phyloP scores from a whole-genome alignment of 441 rosid genomes.

The Croton laevigatus region DNA sequence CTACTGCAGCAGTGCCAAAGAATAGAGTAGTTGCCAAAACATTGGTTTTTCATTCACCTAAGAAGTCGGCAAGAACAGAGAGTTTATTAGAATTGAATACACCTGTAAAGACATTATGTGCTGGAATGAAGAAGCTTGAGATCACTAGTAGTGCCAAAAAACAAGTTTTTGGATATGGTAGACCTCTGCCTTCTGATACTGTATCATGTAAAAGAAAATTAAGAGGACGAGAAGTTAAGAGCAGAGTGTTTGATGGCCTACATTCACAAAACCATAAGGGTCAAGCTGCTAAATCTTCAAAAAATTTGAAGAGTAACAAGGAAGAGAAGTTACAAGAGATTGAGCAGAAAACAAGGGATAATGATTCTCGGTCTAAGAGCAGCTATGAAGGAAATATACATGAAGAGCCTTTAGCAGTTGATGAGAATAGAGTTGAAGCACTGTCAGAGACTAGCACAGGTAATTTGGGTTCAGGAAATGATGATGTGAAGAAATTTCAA shows the following conservation, averaged over 20 bases:
- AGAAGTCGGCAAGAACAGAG: conserved; percentile 52
- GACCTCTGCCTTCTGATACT: conserved; percentile 28
- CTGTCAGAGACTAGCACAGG: conserved; percentile 4
- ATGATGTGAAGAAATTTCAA: neutral
- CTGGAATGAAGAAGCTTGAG: conserved; percentile 69
- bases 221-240: conserved; percentile 72
- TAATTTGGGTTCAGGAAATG: neutral
- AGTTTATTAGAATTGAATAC: conserved; percentile 48
- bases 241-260: conserved; percentile 78
- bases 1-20: conserved; percentile 32
- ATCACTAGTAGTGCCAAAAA: conserved; percentile 40
- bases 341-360: conserved; percentile 32
- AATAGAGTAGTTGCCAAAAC: conserved; percentile 57
- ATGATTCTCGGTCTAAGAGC: conserved; percentile 16
- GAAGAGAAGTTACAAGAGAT: conserved; percentile 29
- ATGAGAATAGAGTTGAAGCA: conserved; percentile 23
- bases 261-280: conserved; percentile 32
- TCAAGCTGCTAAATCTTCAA: conserved; percentile 31
- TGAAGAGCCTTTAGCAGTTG: conserved; percentile 10
- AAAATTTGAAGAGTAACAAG: conserved; percentile 35
- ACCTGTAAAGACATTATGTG: conserved; percentile 48
- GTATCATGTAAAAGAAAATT: conserved; percentile 37
- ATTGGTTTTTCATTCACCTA: conserved; percentile 74
- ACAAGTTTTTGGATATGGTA: conserved; percentile 27
- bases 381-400: conserved; percentile 14